phyloP scores from a whole-genome alignment of 768 basidiomycete genomes.

The Hericium coralloides region DNA sequence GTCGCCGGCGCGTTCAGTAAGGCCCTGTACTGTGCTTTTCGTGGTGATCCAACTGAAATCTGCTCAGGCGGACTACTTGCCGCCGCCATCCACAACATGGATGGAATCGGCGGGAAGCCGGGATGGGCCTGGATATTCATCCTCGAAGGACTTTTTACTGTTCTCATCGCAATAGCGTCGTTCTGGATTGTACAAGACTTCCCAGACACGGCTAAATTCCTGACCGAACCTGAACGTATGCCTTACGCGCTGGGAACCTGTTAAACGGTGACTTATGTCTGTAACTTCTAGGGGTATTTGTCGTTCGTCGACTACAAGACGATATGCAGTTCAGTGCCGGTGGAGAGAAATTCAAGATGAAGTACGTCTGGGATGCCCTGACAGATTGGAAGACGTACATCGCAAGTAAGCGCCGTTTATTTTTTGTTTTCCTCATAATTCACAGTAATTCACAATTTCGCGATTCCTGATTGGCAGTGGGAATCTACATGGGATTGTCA shows the following conservation, averaged over 20 bases:
- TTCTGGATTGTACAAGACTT: slow-evolving; percentile 76
- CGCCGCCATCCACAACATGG: slow-evolving; percentile 61
- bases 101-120: slow-evolving; percentile 53
- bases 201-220: slow-evolving; percentile 65
- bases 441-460: background rate
- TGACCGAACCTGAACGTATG: slow-evolving; percentile 53
- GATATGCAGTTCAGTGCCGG: slow-evolving; percentile 61
- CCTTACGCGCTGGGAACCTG: background rate
- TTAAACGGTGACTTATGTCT: background rate
- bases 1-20: slow-evolving; percentile 68
- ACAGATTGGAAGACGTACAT: slow-evolving; percentile 69
- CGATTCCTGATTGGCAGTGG: slow-evolving; percentile 34
- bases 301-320: slow-evolving; percentile 54
- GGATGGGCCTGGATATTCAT: slow-evolving; percentile 73
- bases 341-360: slow-evolving; percentile 43
- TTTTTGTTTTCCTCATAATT: background rate
- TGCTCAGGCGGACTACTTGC: slow-evolving; percentile 51
- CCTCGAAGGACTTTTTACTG: slow-evolving; percentile 62
- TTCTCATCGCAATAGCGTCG: slow-evolving; percentile 47
- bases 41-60: background rate
- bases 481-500: slow-evolving; percentile 64
- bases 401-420: slow-evolving; percentile 37
- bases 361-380: slow-evolving; percentile 52
- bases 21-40: slow-evolving; percentile 7
- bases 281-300: slow-evolving; percentile 38